Evolutionary conservation across 1,284 basidiomycete genomes (phyloP).

Genomic region (Chondrostereum purpureum): DNA sequence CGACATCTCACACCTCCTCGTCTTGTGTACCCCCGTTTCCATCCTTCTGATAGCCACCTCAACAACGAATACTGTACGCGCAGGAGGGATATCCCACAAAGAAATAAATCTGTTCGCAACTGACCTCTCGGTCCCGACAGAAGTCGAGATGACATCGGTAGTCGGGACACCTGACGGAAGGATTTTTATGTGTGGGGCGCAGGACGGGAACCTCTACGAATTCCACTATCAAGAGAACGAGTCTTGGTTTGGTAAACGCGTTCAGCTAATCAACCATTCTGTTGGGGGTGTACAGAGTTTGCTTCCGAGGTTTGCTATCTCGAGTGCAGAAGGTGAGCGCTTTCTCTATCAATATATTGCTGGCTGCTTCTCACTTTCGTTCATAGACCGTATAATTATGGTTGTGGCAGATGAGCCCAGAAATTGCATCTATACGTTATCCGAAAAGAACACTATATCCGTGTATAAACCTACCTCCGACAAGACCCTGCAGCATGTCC

Average conservation of each 20-base stretch:
- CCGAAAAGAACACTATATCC: slow-evolving; percentile 62
- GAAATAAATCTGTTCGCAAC: slow-evolving; percentile 90
- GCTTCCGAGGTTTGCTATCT: slow-evolving; percentile 56
- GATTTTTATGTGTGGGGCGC: slow-evolving; percentile 84
- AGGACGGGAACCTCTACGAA: slow-evolving; percentile 90
- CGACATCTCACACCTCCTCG: slow-evolving; percentile 84
- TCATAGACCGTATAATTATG: slow-evolving; percentile 61
- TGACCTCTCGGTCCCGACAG: slow-evolving; percentile 73
- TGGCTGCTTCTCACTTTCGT: slow-evolving; percentile 10
- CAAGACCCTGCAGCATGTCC: slow-evolving; percentile 59
- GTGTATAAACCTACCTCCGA: slow-evolving; percentile 58
- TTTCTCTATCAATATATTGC: slow-evolving; percentile 7
- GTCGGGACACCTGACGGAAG: slow-evolving; percentile 77
- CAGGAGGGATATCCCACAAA: slow-evolving; percentile 44
- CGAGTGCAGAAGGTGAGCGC: slow-evolving; percentile 52
- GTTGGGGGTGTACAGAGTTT: slow-evolving; percentile 69
- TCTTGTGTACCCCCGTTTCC: slow-evolving; percentile 83
- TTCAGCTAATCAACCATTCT: slow-evolving; percentile 79
- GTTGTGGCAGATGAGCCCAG: slow-evolving; percentile 62
- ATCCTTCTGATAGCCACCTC: slow-evolving; percentile 86
- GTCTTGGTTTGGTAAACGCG: slow-evolving; percentile 87
- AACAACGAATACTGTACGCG: slow-evolving; percentile 38
- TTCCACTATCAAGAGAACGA: slow-evolving; percentile 88
- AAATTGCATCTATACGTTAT: slow-evolving; percentile 70
- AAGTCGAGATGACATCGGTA: slow-evolving; percentile 82